phyloP scores from a whole-genome alignment of 2,329 filamentous ascomycete genomes.

The Fusarium sp. region DNA sequence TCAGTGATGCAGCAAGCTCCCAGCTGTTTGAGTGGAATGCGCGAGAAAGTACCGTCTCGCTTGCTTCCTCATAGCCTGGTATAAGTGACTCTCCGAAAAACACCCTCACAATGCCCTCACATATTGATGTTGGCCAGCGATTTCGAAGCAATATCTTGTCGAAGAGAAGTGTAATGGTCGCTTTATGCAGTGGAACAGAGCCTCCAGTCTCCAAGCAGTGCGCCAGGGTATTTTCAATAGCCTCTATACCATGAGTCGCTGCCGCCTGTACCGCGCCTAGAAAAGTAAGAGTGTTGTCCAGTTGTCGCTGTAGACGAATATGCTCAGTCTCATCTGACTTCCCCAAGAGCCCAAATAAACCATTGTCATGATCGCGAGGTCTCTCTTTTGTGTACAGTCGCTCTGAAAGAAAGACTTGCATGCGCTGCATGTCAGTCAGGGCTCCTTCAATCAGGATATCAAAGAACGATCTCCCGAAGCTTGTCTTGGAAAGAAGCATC shows the following conservation, averaged over 20 bases:
- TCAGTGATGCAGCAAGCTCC: not conserved
- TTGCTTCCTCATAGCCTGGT: not conserved
- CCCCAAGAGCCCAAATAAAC: not conserved
- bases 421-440: not conserved
- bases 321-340: not conserved
- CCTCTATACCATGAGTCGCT: not conserved
- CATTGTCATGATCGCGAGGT: not conserved
- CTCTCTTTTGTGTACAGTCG: not conserved
- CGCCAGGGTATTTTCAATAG: not conserved
- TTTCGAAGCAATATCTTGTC: not conserved
- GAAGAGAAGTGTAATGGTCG: not conserved
- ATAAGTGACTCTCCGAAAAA: not conserved
- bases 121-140: not conserved
- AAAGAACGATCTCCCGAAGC: not conserved
- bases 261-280: not conserved
- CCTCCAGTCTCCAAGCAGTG: not conserved
- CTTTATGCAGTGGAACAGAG: not conserved
- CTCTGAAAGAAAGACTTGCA: not conserved
- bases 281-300: not conserved
- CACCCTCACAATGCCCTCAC: not conserved
- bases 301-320: not conserved
- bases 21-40: not conserved
- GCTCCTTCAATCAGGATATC: not conserved
- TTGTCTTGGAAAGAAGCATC: not conserved
- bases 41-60: not conserved